A percentile compares a stretch with the other conserved stretches of the same genome.
phyloP scores from a whole-genome alignment of 1,284 basidiomycete species.

The Moesziomyces sp. region DNA sequence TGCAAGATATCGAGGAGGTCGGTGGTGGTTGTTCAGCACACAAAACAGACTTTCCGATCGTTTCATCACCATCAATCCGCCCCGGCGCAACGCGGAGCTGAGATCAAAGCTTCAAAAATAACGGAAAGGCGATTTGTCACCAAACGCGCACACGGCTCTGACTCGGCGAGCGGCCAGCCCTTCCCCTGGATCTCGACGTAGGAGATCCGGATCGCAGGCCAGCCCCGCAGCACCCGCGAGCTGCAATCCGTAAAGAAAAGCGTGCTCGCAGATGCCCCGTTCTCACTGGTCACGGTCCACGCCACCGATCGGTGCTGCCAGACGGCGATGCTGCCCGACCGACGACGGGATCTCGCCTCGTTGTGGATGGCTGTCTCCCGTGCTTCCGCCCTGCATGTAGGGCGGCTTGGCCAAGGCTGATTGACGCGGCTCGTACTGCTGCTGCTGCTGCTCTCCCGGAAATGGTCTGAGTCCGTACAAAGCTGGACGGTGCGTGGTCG shows the following conservation, averaged over 20 bases:
- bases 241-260: too few species aligned
- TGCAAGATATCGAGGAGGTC: constrained; percentile 12
- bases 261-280: neutral
- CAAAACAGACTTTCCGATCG: constrained; percentile 29
- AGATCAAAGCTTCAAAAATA: constrained; percentile 35
- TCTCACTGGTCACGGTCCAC: constrained; percentile 52
- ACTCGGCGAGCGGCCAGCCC: constrained; percentile 52
- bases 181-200: constrained; percentile 49
- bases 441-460: constrained; percentile 1
- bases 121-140: constrained; percentile 35
- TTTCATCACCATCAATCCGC: constrained; percentile 42
- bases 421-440: constrained; percentile 23
- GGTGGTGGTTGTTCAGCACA: constrained; percentile 38
- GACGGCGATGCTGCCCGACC: constrained; percentile 35
- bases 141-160: constrained; percentile 53
- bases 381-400: constrained; percentile 22
- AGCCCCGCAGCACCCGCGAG: constrained; percentile 27
- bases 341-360: constrained; percentile 54
- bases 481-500: neutral
- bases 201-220: constrained; percentile 53
- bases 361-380: constrained; percentile 41
- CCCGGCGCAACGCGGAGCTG: constrained; percentile 7
- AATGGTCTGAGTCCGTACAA: neutral
- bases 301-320: constrained; percentile 36
- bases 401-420: constrained; percentile 35